Base-by-base conservation (phyloP, 2,329 filamentous ascomycete species). In the Aureobasidium vineae region DNA sequence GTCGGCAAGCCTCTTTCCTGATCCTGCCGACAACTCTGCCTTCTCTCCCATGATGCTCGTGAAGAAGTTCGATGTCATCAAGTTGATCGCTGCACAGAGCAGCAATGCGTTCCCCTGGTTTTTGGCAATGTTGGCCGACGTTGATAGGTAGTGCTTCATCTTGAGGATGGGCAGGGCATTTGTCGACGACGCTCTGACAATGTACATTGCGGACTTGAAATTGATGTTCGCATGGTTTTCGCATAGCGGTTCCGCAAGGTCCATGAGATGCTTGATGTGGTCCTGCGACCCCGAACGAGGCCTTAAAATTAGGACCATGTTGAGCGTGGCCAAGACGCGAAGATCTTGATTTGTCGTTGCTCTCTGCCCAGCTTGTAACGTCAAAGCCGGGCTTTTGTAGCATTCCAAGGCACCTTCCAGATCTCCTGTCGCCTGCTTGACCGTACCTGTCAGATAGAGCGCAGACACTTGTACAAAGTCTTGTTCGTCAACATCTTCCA, bases 31-130 rank as follows among this genome's bases (percentile, higher is more conserved):
- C 67, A 82, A 82, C 52, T 84, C 78, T 1, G 86, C 78, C 70
- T 83, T 81, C 43, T 80, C 78, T 59, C 92, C 92, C 4, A 96
- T 86, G 16, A 93, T 89, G 67, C 90, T 89, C 53, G 89, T 88
- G 76, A 93, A 97, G 73, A 97, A 90, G 61, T 88, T 86, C 73
- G 85, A 87, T 63, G 90, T 89, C 90, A 97, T 96, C 70, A 95
- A 88, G 71, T 88, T 92, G 67, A 97, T 85, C 6, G 90, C 88
- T 70, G 97, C 90, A 56, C 88, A 88, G n/a, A 92, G 84, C 64
- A 93, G 89, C 70, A 96, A 90, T 36, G 86, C 86, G 75, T 97
- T 97, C 65, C 83, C 82, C 10, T 89, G 87, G 8, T 82, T 81
- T 70, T 89, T 88, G 15, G 90, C 88, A 2, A 87, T 86, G 45